These are phyloP conservation scores for Amylocarpus encephaloides DNA, from an alignment of 2,329 filamentous ascomycete genomes.

Conservation along the genomic window DNA sequence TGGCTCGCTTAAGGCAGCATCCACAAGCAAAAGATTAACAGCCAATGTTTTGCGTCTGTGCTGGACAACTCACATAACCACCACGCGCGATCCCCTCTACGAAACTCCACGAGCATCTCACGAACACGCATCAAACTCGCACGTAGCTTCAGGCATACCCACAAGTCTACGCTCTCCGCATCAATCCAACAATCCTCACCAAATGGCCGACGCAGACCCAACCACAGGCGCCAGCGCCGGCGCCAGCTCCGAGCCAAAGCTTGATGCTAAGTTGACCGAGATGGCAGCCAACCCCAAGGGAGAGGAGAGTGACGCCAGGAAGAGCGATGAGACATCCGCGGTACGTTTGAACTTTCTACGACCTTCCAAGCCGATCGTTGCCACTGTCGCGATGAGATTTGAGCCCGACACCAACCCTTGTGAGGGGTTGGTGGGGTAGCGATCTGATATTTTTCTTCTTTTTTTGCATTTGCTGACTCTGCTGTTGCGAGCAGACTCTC, in stretches of 20 bases:
- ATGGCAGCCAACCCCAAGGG: conserved; percentile 35
- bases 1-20: conserved; percentile 8
- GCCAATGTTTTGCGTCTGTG: neutral
- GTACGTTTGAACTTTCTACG: neutral
- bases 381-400: neutral
- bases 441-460: neutral
- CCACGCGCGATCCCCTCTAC: neutral
- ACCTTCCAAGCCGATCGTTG: conserved; percentile 13
- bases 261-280: conserved; percentile 38
- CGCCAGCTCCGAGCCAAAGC: conserved; percentile 32
- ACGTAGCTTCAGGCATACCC: neutral
- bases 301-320: conserved; percentile 6
- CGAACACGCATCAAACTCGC: neutral
- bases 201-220: conserved; percentile 18
- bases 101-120: neutral
- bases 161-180: neutral
- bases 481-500: conserved; percentile 21
- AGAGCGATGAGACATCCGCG: conserved; percentile 18
- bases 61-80: conserved; percentile 6
- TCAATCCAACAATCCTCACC: neutral
- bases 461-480: conserved; percentile 5
- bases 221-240: conserved; percentile 33
- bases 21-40: conserved; percentile 7
- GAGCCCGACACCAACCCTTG: neutral
- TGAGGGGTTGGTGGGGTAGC: conserved; percentile 7